Conservation (phyloP, 1,284 basidiomycete genomes). For the Naganishia albida region DNA sequence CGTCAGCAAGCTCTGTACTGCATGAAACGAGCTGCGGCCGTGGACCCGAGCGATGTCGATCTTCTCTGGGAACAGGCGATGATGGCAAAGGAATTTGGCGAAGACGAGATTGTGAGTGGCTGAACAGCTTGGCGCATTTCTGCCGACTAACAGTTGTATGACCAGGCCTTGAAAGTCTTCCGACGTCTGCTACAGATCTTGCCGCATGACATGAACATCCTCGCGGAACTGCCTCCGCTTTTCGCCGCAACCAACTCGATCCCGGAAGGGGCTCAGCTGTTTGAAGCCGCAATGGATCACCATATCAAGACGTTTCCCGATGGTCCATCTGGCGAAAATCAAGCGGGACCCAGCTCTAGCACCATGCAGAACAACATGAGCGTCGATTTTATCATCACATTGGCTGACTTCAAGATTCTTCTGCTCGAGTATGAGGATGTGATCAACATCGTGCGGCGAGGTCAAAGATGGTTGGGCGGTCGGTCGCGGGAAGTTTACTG, state of each 20-base stretch:
- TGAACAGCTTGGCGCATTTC: neutral
- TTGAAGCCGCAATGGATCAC: slow-evolving; percentile 65
- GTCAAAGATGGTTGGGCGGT: slow-evolving; percentile 86
- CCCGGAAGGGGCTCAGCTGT: slow-evolving; percentile 64
- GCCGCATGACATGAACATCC: slow-evolving; percentile 76
- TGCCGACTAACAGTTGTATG: neutral
- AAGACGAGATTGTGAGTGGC: slow-evolving; percentile 60
- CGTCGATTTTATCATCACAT: slow-evolving; percentile 62
- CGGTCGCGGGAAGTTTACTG: slow-evolving; percentile 68
- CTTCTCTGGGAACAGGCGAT: slow-evolving; percentile 88
- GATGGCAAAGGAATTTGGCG: slow-evolving; percentile 74
- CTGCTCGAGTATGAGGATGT: slow-evolving; percentile 69
- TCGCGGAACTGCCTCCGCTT: slow-evolving; percentile 76
- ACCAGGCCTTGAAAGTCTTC: slow-evolving; percentile 72
- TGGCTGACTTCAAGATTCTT: slow-evolving; percentile 79
- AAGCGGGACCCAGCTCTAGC: slow-evolving; percentile 6
- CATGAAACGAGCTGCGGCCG: slow-evolving; percentile 76
- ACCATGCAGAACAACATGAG: slow-evolving; percentile 41
- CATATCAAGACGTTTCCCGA: slow-evolving; percentile 55
- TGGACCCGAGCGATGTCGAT: slow-evolving; percentile 77
- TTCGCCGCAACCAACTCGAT: slow-evolving; percentile 62
- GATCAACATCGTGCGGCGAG: slow-evolving; percentile 69
- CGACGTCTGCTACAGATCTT: slow-evolving; percentile 72
- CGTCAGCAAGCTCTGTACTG: slow-evolving; percentile 89
- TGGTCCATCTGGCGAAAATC: slow-evolving; percentile 42